phyloP scores from a whole-genome alignment of 768 basidiomycete genomes.

The Cyathus striatus region DNA sequence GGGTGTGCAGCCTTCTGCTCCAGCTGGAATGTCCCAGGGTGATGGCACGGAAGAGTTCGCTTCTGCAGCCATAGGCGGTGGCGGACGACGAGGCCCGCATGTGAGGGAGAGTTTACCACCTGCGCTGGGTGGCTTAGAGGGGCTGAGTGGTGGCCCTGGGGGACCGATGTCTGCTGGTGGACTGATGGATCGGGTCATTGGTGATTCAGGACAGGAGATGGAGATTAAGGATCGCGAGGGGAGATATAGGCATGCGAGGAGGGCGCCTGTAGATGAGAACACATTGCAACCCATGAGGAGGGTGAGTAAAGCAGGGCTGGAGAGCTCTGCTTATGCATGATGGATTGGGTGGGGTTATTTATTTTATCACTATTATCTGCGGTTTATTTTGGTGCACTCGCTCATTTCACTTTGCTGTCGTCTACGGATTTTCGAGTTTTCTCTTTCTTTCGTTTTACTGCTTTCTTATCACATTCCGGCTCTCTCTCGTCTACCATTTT shows the following conservation, averaged over 20 bases:
- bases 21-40: conserved; percentile 15
- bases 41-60: conserved; percentile 21
- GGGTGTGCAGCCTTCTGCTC: conserved; percentile 49
- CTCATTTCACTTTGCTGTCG: too few species aligned
- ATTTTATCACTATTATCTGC: too few species aligned
- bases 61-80: conserved; percentile 33
- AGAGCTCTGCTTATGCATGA: conserved; percentile 57
- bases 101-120: conserved; percentile 75
- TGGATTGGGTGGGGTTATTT: too few species aligned
- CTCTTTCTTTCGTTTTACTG: too few species aligned
- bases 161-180: conserved; percentile 33
- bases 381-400: too few species aligned
- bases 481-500: too few species aligned
- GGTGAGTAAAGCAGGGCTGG: conserved; percentile 91
- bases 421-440: too few species aligned
- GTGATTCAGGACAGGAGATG: conserved; percentile 74
- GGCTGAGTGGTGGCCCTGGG: conserved; percentile 17
- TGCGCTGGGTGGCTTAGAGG: conserved; percentile 28
- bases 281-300: conserved; percentile 87
- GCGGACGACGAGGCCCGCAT: conserved; percentile 51
- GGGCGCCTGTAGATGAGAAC: conserved; percentile 82
- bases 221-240: conserved; percentile 86
- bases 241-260: conserved; percentile 80
- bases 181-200: conserved; percentile 41
- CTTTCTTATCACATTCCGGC: too few species aligned